Percentiles rank a stretch among this genome's conserved stretches.
Evolutionary conservation across 2,329 filamentous ascomycete species (phyloP).

Genomic region (Monosporascus sp.): DNA sequence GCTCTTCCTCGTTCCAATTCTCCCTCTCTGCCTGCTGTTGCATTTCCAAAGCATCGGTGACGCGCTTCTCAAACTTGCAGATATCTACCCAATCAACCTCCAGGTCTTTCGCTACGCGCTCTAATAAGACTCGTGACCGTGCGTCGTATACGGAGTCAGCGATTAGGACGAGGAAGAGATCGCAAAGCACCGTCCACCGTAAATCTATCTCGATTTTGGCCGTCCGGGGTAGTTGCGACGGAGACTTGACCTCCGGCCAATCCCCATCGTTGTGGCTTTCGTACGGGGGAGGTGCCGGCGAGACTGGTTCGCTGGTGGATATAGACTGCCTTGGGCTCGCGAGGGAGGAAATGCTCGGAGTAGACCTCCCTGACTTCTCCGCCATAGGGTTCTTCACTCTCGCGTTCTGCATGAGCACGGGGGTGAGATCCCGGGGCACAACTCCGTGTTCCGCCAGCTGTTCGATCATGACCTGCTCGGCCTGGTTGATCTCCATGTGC

Average conservation of each 20-base stretch:
- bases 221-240: constrained; percentile 74
- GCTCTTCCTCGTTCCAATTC: constrained; percentile 95
- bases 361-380: constrained; percentile 16
- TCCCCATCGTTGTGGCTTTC: constrained; percentile 61
- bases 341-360: constrained; percentile 15
- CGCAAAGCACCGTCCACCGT: constrained; percentile 93
- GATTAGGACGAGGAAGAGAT: constrained; percentile 91
- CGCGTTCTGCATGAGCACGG: constrained; percentile 83
- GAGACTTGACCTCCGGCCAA: constrained; percentile 72
- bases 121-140: constrained; percentile 76
- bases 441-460: constrained; percentile 92
- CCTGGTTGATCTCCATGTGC: constrained; percentile 92
- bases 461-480: constrained; percentile 98
- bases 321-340: constrained; percentile 23
- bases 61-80: constrained; percentile 91
- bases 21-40: constrained; percentile 91
- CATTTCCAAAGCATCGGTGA: constrained; percentile 96
- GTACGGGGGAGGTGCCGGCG: constrained; percentile 53
- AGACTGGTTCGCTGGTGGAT: constrained; percentile 36
- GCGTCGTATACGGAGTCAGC: constrained; percentile 93
- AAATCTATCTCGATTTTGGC: constrained; percentile 91
- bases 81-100: constrained; percentile 88
- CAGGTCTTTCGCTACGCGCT: constrained; percentile 74
- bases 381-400: constrained; percentile 90
- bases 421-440: constrained; percentile 74